These are phyloP conservation scores for Fraxinus sp. DNA, from an alignment of 305 asterid species.

Conservation along the genomic window DNA sequence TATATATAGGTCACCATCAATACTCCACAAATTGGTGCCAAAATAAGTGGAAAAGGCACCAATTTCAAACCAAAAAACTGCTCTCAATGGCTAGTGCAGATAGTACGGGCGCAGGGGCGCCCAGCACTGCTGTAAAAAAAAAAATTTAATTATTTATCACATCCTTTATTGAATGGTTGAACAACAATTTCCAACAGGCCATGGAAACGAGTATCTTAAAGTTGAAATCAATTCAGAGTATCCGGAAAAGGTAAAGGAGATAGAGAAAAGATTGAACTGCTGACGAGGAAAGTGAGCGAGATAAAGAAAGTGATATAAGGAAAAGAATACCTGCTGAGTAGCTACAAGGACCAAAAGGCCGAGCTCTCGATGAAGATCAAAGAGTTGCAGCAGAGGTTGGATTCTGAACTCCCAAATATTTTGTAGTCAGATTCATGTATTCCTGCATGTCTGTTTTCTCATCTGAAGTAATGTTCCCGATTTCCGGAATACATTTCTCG, in stretches of 20 bases:
- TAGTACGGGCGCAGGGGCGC: no score
- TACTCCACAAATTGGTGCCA: no score
- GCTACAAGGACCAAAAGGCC: constrained; percentile 80
- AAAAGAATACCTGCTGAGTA: constrained; percentile 74
- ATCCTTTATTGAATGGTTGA: no score
- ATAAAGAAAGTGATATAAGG: constrained; percentile 71
- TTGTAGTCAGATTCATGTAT: constrained; percentile 49
- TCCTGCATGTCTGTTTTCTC: constrained; percentile 30
- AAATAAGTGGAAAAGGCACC: no score
- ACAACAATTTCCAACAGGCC: constrained; percentile 19
- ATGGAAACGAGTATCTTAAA: constrained; percentile 52
- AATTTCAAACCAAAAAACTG: no score
- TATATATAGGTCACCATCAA: no score
- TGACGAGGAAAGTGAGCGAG: constrained; percentile 66
- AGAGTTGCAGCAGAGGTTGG: constrained; percentile 87
- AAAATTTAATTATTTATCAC: no score
- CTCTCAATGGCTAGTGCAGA: no score
- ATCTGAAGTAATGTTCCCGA: constrained; percentile 28
- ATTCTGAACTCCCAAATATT: constrained; percentile 77
- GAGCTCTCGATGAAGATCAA: constrained; percentile 77
- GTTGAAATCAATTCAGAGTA: constrained; percentile 39
- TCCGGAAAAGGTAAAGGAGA: constrained; percentile 44
- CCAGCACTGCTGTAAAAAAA: no score
- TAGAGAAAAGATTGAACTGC: constrained; percentile 64
- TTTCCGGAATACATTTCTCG: constrained; percentile 25